Conservation (phyloP, 768 basidiomycete genomes). For the Strobilomyces echinocephalus region DNA sequence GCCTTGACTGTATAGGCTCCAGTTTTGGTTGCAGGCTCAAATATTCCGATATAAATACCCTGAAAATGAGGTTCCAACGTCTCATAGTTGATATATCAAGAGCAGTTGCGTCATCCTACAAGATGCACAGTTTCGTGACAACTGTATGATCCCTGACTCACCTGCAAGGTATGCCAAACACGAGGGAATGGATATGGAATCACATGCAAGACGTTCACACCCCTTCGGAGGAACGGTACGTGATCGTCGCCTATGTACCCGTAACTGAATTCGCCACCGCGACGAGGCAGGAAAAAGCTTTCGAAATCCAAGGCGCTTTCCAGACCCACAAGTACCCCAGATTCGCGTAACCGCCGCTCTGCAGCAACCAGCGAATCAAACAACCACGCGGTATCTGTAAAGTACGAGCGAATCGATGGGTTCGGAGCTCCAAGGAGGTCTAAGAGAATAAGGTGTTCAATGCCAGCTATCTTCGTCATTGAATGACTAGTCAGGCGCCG, state of each 20-base stretch:
- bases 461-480: conserved; percentile 63
- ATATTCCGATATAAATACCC: conserved; percentile 90
- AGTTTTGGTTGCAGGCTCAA: conserved; percentile 59
- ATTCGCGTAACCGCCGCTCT: conserved; percentile 67
- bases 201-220: conserved; percentile 86
- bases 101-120: conserved; percentile 84
- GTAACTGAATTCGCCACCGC: conserved; percentile 31
- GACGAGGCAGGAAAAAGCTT: conserved; percentile 66
- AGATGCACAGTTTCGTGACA: neutral
- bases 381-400: conserved; percentile 87
- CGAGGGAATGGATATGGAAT: conserved; percentile 85
- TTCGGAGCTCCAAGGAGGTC: conserved; percentile 82
- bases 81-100: conserved; percentile 82
- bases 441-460: conserved; percentile 89
- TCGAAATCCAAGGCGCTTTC: conserved; percentile 40
- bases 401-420: conserved; percentile 78
- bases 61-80: conserved; percentile 83
- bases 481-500: conserved; percentile 52
- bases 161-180: conserved; percentile 83
- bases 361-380: conserved; percentile 70
- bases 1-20: conserved; percentile 23
- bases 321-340: conserved; percentile 53
- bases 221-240: conserved; percentile 76
- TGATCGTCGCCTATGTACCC: conserved; percentile 90
- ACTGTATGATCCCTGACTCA: conserved; percentile 32